A percentile compares a stretch with the other conserved stretches of the same genome.
These are phyloP conservation scores for Neoconidiobolus thromboides DNA, from an alignment of 371 early-diverging fungal species.

Conservation along the genomic window DNA sequence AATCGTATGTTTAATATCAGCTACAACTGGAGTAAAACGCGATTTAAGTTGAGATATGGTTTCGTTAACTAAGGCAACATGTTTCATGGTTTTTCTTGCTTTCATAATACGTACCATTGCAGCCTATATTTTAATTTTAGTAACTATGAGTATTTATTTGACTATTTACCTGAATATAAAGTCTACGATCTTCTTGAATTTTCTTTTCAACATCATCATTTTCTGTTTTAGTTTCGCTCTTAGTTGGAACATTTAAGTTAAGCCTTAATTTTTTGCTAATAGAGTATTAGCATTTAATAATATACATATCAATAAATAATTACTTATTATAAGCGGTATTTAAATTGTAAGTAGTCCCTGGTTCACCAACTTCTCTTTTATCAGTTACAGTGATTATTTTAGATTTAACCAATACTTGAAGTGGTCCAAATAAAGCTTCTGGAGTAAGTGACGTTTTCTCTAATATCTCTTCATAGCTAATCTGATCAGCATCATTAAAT, in stretches of 20 bases:
- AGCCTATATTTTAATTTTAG: slow-evolving; percentile 25
- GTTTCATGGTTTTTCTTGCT: slow-evolving; percentile 80
- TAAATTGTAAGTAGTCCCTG: slow-evolving; percentile 33
- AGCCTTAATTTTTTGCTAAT: slow-evolving; percentile 59
- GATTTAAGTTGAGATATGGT: slow-evolving; percentile 72
- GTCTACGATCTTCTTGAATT: slow-evolving; percentile 73
- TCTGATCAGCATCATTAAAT: slow-evolving; percentile 46
- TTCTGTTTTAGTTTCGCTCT: slow-evolving; percentile 72
- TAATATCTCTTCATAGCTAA: slow-evolving; percentile 41
- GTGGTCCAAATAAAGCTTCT: slow-evolving; percentile 42
- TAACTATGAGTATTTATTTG: not conserved
- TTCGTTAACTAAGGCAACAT: slow-evolving; percentile 68
- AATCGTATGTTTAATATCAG: slow-evolving; percentile 90
- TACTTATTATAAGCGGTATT: slow-evolving; percentile 72
- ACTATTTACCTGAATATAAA: slow-evolving; percentile 54
- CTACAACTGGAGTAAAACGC: slow-evolving; percentile 77
- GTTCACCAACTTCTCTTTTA: slow-evolving; percentile 28
- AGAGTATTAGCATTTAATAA: not conserved
- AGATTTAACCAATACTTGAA: slow-evolving; percentile 64
- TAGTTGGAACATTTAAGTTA: slow-evolving; percentile 63
- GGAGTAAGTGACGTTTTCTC: slow-evolving; percentile 43
- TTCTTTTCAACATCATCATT: slow-evolving; percentile 71
- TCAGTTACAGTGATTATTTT: slow-evolving; percentile 39
- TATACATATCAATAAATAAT: not conserved
- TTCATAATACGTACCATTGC: slow-evolving; percentile 96